phyloP scores from a whole-genome alignment of 2,329 filamentous ascomycete species.

The Fusarium torulosum region DNA sequence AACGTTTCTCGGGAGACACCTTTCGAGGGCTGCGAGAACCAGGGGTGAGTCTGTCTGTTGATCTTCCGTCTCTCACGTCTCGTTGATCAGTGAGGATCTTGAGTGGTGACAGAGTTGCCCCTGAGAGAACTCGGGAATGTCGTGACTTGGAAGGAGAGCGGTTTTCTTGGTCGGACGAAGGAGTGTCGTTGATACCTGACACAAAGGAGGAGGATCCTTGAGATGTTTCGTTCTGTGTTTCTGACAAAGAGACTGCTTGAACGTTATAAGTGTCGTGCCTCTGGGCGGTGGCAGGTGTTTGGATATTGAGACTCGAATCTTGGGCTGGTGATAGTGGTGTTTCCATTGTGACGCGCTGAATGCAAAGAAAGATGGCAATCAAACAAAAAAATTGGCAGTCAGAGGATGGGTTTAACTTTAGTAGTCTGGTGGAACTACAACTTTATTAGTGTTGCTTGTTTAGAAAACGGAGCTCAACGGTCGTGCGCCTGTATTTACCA shows the following conservation, averaged over 20 bases:
- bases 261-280: conserved; percentile 46
- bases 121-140: conserved; percentile 68
- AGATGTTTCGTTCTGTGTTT: conserved; percentile 23
- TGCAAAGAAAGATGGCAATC: conserved; percentile 29
- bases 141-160: conserved; percentile 61
- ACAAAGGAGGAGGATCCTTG: conserved; percentile 48
- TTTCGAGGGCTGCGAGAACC: conserved; percentile 61
- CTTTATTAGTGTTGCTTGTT: conserved; percentile 31
- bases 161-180: conserved; percentile 59
- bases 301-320: conserved; percentile 46
- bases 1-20: conserved; percentile 67
- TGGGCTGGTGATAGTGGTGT: conserved; percentile 46
- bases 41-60: conserved; percentile 46
- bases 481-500: conserved; percentile 34
- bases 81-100: conserved; percentile 63
- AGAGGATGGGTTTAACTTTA: conserved; percentile 8
- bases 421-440: conserved; percentile 10
- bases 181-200: conserved; percentile 51
- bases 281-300: conserved; percentile 41
- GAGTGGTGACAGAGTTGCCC: conserved; percentile 68
- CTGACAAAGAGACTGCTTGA: conserved; percentile 31
- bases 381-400: conserved; percentile 13
- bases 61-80: conserved; percentile 41
- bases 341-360: conserved; percentile 45
- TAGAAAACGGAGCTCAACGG: conserved; percentile 27